Evolutionary conservation across 352 stramenopile species (phyloP).

Genomic region (Phytophthora cajani): DNA sequence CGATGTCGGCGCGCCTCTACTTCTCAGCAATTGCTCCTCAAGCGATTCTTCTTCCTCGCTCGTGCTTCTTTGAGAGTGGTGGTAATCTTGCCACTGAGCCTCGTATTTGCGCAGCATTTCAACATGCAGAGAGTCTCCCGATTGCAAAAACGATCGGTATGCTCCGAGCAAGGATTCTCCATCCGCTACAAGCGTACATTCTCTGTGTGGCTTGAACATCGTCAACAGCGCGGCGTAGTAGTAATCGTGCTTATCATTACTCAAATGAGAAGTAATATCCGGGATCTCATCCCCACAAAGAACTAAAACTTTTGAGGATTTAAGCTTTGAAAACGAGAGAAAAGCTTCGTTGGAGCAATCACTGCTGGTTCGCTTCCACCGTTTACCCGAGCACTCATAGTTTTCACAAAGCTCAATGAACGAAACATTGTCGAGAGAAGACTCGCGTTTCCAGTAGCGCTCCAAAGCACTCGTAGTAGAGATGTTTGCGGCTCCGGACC

Average conservation of each 20-base stretch:
- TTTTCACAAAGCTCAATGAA: constrained; percentile 27
- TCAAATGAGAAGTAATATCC: neutral
- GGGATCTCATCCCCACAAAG: neutral
- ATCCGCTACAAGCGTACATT: constrained; percentile 2
- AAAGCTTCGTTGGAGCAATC: too few relatives aligned
- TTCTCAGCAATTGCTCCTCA: too few relatives aligned
- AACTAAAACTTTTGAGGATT: neutral
- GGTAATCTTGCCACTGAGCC: constrained; percentile 14
- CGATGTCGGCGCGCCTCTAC: too few relatives aligned
- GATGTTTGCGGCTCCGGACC: too few relatives aligned
- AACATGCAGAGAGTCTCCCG: neutral
- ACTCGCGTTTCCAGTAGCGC: constrained; percentile 15
- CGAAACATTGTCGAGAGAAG: neutral
- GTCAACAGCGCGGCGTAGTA: neutral
- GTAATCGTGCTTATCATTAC: neutral
- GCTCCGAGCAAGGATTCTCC: neutral
- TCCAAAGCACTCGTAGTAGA: constrained; percentile 1
- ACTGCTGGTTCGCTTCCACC: too few relatives aligned
- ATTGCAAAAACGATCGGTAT: neutral
- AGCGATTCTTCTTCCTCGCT: too few relatives aligned
- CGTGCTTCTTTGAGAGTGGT: neutral
- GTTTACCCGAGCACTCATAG: neutral
- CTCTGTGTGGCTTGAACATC: neutral
- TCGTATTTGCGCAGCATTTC: neutral
- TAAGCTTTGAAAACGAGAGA: neutral